Base-by-base conservation (phyloP, 2,329 filamentous ascomycete genomes). In the Fusarium pseudoanthophilum region DNA sequence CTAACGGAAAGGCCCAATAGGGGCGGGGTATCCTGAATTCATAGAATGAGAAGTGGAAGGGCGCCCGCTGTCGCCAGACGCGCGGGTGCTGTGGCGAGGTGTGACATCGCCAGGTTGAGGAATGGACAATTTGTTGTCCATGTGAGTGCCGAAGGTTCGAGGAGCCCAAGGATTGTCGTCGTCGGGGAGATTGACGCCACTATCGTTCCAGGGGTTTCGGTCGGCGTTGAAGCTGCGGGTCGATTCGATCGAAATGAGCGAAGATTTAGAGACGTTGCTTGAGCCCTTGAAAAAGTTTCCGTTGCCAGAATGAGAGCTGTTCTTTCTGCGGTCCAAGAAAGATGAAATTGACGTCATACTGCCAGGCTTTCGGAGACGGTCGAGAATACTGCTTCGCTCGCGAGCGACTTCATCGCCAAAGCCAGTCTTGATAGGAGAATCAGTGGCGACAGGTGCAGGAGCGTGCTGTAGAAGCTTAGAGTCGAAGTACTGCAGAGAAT, bases 181-280 rank as follows among this genome's bases (percentile, higher is more conserved):
- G 78, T 98, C 95, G 72, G 93, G 88, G 75, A 98, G 90, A 81
- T 98, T 98, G 80, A 98, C 95, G 78, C 95, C 95, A 80, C 94
- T 97, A 82, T 98, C 95, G 82, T 98, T 98, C 95, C 95, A 98
- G 71, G 95, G 95, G 84, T 98, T 97, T 83, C 95, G 93, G 83
- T 97, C 97, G 76, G 94, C 94, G 73, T 92, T 91, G 82, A 92
- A 92, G 85, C 95, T 97, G 80, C 95, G 93, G 40, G 95, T 95
- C 55, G 95, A 98, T 84, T 98, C 95, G 82, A 98, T 95, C 72
- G 95, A 97, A 77, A 97, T 95, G 76, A 98, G 91, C 39, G 95
- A 98, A 55, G 95, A 96, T 85, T 97, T 98, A 75, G 95, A 98
- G 62, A 93, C 93, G 78, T 95, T 95, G 85, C 87, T 93, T 30